Percentiles rank a stretch among this genome's conserved stretches.
phyloP scores from a whole-genome alignment of 257 asterid genomes.

The Cordia subcordata region DNA sequence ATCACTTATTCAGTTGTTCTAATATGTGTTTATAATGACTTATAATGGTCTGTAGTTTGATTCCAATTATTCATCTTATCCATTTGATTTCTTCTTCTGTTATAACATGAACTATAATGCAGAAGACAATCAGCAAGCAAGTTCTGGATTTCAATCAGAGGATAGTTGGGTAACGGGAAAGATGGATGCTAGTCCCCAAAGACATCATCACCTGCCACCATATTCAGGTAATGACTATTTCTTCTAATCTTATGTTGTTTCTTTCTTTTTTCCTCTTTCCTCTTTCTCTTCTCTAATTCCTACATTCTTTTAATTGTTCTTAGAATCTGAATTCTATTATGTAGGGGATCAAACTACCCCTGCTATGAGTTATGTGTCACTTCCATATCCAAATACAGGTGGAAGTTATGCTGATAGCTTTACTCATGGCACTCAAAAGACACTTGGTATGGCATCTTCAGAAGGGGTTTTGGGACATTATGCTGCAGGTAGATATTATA shows the following conservation, averaged over 20 bases:
- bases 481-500: slow-evolving; percentile 37
- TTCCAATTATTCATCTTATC: not conserved
- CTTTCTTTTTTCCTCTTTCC: slow-evolving; percentile 7
- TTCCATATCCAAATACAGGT: slow-evolving; percentile 26
- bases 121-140: slow-evolving; percentile 62
- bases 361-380: slow-evolving; percentile 35
- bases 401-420: slow-evolving; percentile 29
- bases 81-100: slow-evolving; percentile 18
- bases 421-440: slow-evolving; percentile 33
- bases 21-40: too few species aligned
- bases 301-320: not conserved
- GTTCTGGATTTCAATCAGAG: slow-evolving; percentile 48
- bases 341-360: slow-evolving; percentile 41
- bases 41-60: too few species aligned
- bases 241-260: slow-evolving; percentile 14
- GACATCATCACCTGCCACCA: slow-evolving; percentile 41
- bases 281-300: not conserved
- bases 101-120: slow-evolving; percentile 26
- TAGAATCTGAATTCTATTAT: not conserved
- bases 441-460: slow-evolving; percentile 49
- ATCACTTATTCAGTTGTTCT: not conserved
- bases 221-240: slow-evolving; percentile 55
- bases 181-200: slow-evolving; percentile 37
- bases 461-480: slow-evolving; percentile 43
- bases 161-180: slow-evolving; percentile 26